These are phyloP conservation scores for Pyrenopolyporus hunteri DNA, from an alignment of 495 filamentous ascomycete species.

Conservation along the genomic window DNA sequence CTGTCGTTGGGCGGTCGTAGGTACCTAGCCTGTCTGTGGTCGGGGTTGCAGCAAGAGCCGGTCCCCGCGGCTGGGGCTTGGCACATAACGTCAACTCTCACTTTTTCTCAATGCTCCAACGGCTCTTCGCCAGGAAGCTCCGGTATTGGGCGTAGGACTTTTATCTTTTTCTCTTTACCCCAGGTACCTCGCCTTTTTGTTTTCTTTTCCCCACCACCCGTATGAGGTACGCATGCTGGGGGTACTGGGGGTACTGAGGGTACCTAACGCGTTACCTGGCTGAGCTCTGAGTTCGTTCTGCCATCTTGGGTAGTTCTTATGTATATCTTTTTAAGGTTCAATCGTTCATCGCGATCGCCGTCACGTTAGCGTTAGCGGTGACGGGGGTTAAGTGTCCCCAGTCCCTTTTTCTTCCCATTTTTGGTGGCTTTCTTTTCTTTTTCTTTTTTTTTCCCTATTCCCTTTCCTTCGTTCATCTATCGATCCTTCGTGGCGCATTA, in stretches of 20 bases:
- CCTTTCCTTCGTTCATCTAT: no score
- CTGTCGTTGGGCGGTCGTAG: conserved; percentile 22
- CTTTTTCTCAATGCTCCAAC: neutral
- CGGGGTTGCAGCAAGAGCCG: no score
- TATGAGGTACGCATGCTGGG: neutral
- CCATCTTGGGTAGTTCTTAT: no score
- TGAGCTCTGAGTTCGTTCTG: neutral
- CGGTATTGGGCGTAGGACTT: conserved; percentile 27
- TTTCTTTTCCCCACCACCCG: conserved; percentile 6
- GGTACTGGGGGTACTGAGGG: neutral
- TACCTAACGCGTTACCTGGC: neutral
- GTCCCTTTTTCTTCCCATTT: neutral
- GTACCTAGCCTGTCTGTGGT: conserved; percentile 6
- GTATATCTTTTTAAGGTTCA: conserved; percentile 12
- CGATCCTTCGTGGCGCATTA: neutral
- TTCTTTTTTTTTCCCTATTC: neutral
- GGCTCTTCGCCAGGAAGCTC: conserved; percentile 1
- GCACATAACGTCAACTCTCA: conserved; percentile 29
- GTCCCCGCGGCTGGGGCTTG: conserved; percentile 12
- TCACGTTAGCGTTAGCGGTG: conserved; percentile 5
- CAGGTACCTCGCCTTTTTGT: no score
- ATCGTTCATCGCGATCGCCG: conserved; percentile 6
- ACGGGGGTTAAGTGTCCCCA: conserved; percentile 25
- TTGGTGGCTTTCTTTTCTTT: neutral
- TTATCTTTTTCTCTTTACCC: neutral